phyloP scores from a whole-genome alignment of 2,329 filamentous ascomycete genomes.

The Pseudocercospora musae region DNA sequence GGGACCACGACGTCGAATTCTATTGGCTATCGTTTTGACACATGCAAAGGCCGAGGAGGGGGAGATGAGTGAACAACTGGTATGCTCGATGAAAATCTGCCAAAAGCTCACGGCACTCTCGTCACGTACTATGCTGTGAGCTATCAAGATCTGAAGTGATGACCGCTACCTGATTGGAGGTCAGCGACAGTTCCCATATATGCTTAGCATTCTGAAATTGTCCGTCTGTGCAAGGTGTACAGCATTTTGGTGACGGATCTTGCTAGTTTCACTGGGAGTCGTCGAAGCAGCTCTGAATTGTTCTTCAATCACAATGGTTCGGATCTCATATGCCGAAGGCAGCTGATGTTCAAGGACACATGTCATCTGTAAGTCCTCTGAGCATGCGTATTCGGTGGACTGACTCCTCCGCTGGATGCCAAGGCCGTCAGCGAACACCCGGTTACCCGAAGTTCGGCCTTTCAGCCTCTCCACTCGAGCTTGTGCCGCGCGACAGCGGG shows the following conservation, averaged over 20 bases:
- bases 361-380: no score
- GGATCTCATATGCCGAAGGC: not conserved
- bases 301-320: not conserved
- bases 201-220: not conserved
- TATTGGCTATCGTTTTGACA: not conserved
- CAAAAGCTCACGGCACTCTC: not conserved
- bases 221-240: not conserved
- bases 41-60: not conserved
- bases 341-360: not conserved
- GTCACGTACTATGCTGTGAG: not conserved
- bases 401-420: no score
- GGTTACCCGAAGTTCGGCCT: not conserved
- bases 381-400: no score
- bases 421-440: not conserved
- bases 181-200: not conserved
- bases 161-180: not conserved
- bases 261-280: no score
- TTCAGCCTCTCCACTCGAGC: not conserved
- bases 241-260: not conserved
- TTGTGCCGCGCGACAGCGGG: constrained; percentile 7
- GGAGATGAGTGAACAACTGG: not conserved
- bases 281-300: no score
- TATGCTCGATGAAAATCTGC: not conserved
- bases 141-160: not conserved
- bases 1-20: not conserved